These are phyloP conservation scores for Candida caryicola DNA, from an alignment of 805 yeast genomes.

Conservation along the genomic window DNA sequence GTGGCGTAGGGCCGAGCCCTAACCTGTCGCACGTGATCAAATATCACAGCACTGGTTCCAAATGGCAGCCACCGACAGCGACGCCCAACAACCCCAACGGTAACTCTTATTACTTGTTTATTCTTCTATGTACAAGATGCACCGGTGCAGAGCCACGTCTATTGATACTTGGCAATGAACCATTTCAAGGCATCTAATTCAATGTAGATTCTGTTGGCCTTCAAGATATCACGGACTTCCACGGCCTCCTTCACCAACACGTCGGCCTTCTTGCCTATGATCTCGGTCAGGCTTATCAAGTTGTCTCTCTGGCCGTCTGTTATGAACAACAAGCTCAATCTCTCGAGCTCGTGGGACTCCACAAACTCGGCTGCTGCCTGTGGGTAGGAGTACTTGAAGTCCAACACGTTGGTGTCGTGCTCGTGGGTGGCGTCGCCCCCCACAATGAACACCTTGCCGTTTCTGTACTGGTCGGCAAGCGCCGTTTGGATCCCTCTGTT, in stretches of 20 bases:
- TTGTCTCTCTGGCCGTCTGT: slow-evolving; percentile 60
- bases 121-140: slow-evolving; percentile 13
- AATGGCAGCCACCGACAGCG: neutral
- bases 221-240: slow-evolving; percentile 78
- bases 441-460: slow-evolving; percentile 67
- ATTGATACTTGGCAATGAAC: slow-evolving; percentile 36
- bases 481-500: slow-evolving; percentile 77
- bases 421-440: slow-evolving; percentile 40
- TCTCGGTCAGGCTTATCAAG: slow-evolving; percentile 56
- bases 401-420: slow-evolving; percentile 23
- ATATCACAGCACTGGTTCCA: neutral
- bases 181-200: slow-evolving; percentile 72
- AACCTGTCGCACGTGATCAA: slow-evolving; percentile 8
- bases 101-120: neutral
- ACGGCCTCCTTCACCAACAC: slow-evolving; percentile 74
- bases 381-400: slow-evolving; percentile 39
- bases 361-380: slow-evolving; percentile 51
- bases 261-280: slow-evolving; percentile 52
- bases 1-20: slow-evolving; percentile 9
- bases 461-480: slow-evolving; percentile 72
- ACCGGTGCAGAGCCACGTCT: neutral
- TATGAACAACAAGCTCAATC: slow-evolving; percentile 63
- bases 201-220: slow-evolving; percentile 71
- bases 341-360: slow-evolving; percentile 46
- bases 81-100: neutral